Evolutionary conservation across 169 alveolate genomes (phyloP).

Genomic region (Plasmodium berghei): DNA sequence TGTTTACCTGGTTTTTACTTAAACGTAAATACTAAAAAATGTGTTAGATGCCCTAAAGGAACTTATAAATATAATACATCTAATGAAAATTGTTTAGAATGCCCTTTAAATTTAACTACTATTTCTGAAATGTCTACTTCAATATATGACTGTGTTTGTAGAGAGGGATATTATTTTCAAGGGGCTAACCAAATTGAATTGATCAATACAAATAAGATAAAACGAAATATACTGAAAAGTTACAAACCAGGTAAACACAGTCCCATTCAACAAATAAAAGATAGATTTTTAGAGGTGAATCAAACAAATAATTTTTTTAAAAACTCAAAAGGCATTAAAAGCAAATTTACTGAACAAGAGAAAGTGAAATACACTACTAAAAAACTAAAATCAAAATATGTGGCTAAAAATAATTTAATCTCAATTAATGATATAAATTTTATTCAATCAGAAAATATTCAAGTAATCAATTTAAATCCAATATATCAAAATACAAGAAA

Average conservation of each 20-base stretch:
- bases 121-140: constrained; percentile 76
- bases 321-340: not conserved
- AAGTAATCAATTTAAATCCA: not conserved
- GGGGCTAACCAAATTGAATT: constrained; percentile 12
- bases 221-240: constrained; percentile 3
- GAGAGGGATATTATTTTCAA: constrained; percentile 81
- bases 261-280: not conserved
- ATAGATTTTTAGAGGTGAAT: not conserved
- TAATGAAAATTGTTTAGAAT: constrained; percentile 77
- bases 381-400: too few relatives aligned
- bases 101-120: constrained; percentile 83
- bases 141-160: constrained; percentile 84
- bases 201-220: constrained; percentile 3
- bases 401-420: too few relatives aligned
- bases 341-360: not conserved
- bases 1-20: constrained; percentile 84
- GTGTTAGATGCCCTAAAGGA: constrained; percentile 82
- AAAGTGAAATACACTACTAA: not conserved
- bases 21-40: constrained; percentile 28
- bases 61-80: constrained; percentile 81
- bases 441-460: constrained; percentile 7
- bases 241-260: not conserved
- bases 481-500: not conserved
- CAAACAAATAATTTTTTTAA: not conserved
- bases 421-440: not conserved